Evolutionary conservation across 257 asterid species (phyloP).

Genomic region (Plantago major): DNA sequence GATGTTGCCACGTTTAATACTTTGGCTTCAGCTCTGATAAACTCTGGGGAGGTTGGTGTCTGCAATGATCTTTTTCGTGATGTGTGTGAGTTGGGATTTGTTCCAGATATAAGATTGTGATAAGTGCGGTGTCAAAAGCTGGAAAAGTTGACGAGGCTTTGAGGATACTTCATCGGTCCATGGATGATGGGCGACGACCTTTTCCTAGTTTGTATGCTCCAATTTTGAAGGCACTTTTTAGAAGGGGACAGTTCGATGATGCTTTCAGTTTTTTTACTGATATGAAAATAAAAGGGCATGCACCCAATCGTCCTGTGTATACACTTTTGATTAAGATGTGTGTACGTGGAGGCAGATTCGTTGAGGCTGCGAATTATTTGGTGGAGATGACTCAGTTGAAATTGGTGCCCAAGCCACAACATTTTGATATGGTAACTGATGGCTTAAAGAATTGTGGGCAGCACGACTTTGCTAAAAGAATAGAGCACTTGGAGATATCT

Average conservation of each 20-base stretch:
- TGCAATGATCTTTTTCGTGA: constrained; percentile 65
- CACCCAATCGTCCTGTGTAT: constrained; percentile 86
- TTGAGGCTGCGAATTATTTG: constrained; percentile 93
- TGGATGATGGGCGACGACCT: constrained; percentile 84
- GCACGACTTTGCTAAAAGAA: constrained; percentile 81
- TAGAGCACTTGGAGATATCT: constrained; percentile 81
- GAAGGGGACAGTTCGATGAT: constrained; percentile 83
- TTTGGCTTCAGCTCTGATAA: constrained; percentile 67
- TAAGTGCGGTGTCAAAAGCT: constrained; percentile 58
- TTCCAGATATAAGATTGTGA: constrained; percentile 70
- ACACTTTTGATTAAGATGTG: constrained; percentile 89
- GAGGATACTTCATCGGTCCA: constrained; percentile 60
- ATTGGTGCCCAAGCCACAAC: constrained; percentile 64
- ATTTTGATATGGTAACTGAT: constrained; percentile 85
- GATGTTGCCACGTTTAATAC: constrained; percentile 82
- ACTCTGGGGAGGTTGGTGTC: constrained; percentile 69
- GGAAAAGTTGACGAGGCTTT: constrained; percentile 81
- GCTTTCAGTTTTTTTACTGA: constrained; percentile 87
- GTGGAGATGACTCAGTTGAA: constrained; percentile 83
- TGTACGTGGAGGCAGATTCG: constrained; percentile 76
- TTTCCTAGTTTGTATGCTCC: constrained; percentile 98
- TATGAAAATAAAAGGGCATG: constrained; percentile 93
- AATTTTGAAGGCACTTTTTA: constrained; percentile 59
- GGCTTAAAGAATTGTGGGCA: constrained; percentile 90
- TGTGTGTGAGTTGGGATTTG: constrained; percentile 62